These are phyloP conservation scores for Pichia sp. DNA, from an alignment of 1,139 yeast genomes.

Conservation along the genomic window DNA sequence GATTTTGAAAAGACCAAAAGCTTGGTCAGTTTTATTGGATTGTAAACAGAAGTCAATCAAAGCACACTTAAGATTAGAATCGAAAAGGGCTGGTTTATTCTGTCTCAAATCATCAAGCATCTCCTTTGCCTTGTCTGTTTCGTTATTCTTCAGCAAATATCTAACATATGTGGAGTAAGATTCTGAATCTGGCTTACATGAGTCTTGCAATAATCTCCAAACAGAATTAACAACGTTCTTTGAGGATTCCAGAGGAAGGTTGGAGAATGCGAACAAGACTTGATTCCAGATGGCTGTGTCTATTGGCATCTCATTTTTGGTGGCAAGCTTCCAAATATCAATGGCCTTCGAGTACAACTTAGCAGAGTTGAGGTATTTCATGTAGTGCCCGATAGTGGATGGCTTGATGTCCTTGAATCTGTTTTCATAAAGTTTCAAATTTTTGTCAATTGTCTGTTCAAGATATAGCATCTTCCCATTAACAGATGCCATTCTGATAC, in stretches of 20 bases:
- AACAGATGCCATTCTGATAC: slow-evolving; percentile 14
- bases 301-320: slow-evolving; percentile 9
- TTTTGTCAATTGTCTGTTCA: slow-evolving; percentile 11
- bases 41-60: slow-evolving; percentile 21
- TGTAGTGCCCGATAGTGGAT: slow-evolving; percentile 10
- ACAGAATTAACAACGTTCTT: slow-evolving; percentile 30
- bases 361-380: slow-evolving; percentile 12
- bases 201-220: slow-evolving; percentile 29
- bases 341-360: slow-evolving; percentile 14
- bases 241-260: slow-evolving; percentile 21
- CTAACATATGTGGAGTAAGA: slow-evolving; percentile 35
- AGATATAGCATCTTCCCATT: slow-evolving; percentile 14
- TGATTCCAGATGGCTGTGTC: slow-evolving; percentile 38
- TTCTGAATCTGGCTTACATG: slow-evolving; percentile 24
- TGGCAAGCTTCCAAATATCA: slow-evolving; percentile 20
- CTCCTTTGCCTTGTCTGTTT: slow-evolving; percentile 28
- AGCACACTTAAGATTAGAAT: slow-evolving; percentile 19
- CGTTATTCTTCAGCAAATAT: slow-evolving; percentile 28
- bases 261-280: slow-evolving; percentile 35
- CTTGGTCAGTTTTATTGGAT: slow-evolving; percentile 17
- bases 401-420: slow-evolving; percentile 11
- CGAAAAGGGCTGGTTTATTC: slow-evolving; percentile 14
- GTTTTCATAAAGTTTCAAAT: slow-evolving; percentile 11
- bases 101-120: slow-evolving; percentile 28
- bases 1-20: slow-evolving; percentile 18